A percentile compares a stretch with the other conserved stretches of the same genome.
Evolutionary conservation across 1,139 yeast species (phyloP).

Genomic region (Meyerozyma sp.): DNA sequence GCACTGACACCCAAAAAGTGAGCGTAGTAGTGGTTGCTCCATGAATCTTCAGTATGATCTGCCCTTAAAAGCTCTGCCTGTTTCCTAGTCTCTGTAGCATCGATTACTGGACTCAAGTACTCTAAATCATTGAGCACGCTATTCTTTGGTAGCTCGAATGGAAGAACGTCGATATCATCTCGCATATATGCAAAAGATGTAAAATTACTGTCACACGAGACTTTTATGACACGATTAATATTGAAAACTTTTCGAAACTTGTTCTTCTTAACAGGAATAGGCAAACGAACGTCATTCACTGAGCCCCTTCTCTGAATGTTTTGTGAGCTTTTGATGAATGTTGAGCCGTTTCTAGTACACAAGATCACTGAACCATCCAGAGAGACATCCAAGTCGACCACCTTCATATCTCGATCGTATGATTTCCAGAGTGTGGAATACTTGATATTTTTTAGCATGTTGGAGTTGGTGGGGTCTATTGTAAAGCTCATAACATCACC

Average conservation of each 20-base stretch:
- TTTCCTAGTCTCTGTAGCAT: constrained; percentile 16
- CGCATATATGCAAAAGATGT: constrained; percentile 65
- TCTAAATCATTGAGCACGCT: constrained; percentile 44
- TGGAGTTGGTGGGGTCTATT: constrained; percentile 10
- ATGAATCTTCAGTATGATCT: constrained; percentile 16
- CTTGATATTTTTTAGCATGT: constrained; percentile 27
- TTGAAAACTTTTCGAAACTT: constrained; percentile 54
- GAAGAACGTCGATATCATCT: constrained; percentile 55
- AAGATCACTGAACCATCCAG: constrained; percentile 65
- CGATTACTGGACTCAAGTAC: constrained; percentile 38
- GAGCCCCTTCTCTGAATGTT: constrained; percentile 27
- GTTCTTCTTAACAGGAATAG: constrained; percentile 24
- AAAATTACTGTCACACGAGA: constrained; percentile 62
- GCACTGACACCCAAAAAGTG: too few relatives aligned
- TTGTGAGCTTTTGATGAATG: constrained; percentile 31
- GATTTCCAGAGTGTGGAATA: constrained; percentile 50
- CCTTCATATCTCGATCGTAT: constrained; percentile 44
- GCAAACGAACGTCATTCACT: constrained; percentile 23
- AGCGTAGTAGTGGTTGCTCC: constrained; percentile 18
- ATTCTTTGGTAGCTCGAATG: constrained; percentile 42
- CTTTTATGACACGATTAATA: constrained; percentile 51
- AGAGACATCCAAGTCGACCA: constrained; percentile 61
- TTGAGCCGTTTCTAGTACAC: constrained; percentile 65
- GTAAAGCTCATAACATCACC: constrained; percentile 46
- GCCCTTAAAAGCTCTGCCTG: constrained; percentile 29